A percentile compares a stretch with the other conserved stretches of the same genome.
Evolutionary conservation across 106 monocot species (phyloP).

Genomic region (Platanthera guangdongensis): DNA sequence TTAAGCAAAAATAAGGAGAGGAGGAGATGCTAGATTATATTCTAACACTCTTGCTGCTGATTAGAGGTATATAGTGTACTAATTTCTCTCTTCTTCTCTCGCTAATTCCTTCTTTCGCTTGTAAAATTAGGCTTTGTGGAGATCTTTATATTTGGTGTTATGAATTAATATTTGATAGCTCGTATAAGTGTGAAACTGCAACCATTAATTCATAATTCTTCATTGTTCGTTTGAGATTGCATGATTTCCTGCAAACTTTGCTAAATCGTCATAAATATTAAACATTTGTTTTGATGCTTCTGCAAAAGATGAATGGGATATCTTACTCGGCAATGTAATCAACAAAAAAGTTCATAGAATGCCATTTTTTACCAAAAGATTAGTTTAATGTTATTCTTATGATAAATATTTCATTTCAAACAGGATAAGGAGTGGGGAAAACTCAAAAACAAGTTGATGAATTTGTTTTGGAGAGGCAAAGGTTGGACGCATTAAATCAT

Average conservation of each 20-base stretch:
- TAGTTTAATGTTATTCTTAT: constrained; percentile 8
- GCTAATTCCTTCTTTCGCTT: not conserved
- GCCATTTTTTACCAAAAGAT: not conserved
- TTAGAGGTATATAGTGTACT: no score
- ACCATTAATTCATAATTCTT: not conserved
- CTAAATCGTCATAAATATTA: not conserved
- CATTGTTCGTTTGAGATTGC: not conserved
- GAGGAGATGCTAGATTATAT: no score
- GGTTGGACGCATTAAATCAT: constrained; percentile 23
- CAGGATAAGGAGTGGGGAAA: constrained; percentile 44
- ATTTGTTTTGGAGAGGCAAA: constrained; percentile 75
- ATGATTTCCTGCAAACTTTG: not conserved
- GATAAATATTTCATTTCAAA: not conserved
- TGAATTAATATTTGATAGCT: not conserved
- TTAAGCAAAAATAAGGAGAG: no score
- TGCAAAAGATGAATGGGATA: constrained; percentile 20
- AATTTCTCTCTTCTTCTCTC: no score
- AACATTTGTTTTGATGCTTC: constrained; percentile 30
- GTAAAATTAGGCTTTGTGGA: not conserved
- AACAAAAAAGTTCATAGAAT: constrained; percentile 34
- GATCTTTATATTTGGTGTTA: not conserved
- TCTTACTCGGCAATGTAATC: constrained; percentile 11
- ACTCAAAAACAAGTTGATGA: constrained; percentile 57
- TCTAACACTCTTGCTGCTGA: no score
- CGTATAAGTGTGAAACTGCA: not conserved